phyloP scores from a whole-genome alignment of 768 basidiomycete genomes.

The Pleurotus sapidus region DNA sequence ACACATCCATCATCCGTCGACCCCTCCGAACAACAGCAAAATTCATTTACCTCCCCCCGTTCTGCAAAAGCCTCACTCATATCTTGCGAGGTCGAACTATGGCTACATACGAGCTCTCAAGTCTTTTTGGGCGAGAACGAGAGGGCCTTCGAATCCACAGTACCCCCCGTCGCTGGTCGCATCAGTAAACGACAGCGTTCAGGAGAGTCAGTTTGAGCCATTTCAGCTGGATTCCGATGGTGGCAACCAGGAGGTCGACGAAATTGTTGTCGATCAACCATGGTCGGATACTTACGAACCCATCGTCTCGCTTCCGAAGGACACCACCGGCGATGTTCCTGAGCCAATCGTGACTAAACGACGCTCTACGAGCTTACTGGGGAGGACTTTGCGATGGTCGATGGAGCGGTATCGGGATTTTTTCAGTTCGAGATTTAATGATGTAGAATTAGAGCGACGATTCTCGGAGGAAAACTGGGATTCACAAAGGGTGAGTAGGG shows the following conservation, averaged over 20 bases:
- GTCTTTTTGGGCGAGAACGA: neutral
- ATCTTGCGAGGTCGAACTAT: neutral
- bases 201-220: constrained; percentile 1
- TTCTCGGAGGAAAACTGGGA: constrained; percentile 1
- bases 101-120: neutral
- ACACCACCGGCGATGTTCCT: neutral
- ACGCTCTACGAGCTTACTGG: neutral
- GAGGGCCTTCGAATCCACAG: neutral
- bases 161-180: neutral
- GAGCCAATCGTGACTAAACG: neutral
- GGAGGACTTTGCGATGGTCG: neutral
- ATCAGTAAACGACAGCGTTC: neutral
- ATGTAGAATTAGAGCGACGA: neutral
- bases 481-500: neutral
- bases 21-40: neutral
- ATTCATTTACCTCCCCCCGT: constrained; percentile 1
- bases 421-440: constrained; percentile 2
- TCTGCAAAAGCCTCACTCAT: neutral
- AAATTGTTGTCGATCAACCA: constrained; percentile 7
- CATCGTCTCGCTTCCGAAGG: neutral
- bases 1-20: neutral
- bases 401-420: neutral
- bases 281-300: constrained; percentile 5
- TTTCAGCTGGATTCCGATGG: neutral
- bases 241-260: constrained; percentile 5